A percentile compares a stretch with the other conserved stretches of the same genome.
These are phyloP conservation scores for Phytophthora cactorum DNA, from an alignment of 352 stramenopile genomes.

Conservation along the genomic window DNA sequence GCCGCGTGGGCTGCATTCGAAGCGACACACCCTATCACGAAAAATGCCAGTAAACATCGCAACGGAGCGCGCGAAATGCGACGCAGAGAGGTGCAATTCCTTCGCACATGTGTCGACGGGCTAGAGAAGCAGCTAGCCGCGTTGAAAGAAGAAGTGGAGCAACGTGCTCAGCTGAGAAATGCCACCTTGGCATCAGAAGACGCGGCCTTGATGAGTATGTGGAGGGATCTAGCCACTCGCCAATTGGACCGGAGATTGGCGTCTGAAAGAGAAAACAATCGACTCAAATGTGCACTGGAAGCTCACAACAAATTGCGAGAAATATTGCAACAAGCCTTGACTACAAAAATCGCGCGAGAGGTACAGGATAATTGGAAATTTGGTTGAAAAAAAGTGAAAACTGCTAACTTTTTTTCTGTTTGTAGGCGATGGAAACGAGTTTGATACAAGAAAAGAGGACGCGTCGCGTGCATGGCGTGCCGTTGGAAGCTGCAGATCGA, in stretches of 20 bases:
- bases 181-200: neutral
- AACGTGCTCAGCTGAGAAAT: constrained; percentile 7
- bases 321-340: constrained; percentile 36
- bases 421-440: constrained; percentile 33
- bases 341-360: constrained; percentile 30
- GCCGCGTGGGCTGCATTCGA: constrained; percentile 24
- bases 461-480: constrained; percentile 26
- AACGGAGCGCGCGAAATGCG: constrained; percentile 44
- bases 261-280: constrained; percentile 34
- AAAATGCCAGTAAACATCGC: constrained; percentile 33
- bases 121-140: constrained; percentile 24
- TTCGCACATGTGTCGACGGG: constrained; percentile 20
- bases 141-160: constrained; percentile 17
- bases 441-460: constrained; percentile 27
- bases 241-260: constrained; percentile 37
- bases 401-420: neutral
- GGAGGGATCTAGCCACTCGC: constrained; percentile 31
- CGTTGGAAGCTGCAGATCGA: constrained; percentile 28
- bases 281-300: constrained; percentile 32
- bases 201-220: constrained; percentile 17
- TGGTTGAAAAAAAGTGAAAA: neutral
- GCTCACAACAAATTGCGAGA: constrained; percentile 34
- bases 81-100: constrained; percentile 36
- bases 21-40: constrained; percentile 18
- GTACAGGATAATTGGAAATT: constrained; percentile 5